Evolutionary conservation across 805 yeast genomes (phyloP).

Genomic region (Kluyveromyces wickerhamii): DNA sequence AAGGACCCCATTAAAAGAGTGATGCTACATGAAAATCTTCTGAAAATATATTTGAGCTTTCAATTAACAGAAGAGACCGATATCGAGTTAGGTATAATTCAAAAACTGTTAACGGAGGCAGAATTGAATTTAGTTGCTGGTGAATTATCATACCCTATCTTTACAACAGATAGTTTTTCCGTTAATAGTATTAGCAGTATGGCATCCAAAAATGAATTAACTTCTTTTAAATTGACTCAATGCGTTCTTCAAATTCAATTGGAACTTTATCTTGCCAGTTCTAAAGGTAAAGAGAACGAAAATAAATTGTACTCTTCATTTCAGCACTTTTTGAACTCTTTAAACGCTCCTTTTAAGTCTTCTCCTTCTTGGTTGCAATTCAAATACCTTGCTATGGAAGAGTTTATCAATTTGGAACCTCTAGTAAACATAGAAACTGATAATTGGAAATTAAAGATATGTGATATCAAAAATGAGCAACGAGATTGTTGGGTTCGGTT

Average conservation of each 20-base stretch:
- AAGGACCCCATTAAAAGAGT: constrained; percentile 3
- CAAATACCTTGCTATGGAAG: constrained; percentile 15
- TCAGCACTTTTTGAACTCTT: constrained; percentile 11
- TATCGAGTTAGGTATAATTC: constrained; percentile 13
- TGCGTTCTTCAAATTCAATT: constrained; percentile 20
- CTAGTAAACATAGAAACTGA: constrained; percentile 5
- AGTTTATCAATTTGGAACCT: constrained; percentile 11
- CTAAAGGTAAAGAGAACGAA: not conserved
- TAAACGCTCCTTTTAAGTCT: constrained; percentile 10
- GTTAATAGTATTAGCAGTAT: constrained; percentile 4
- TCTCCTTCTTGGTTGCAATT: constrained; percentile 16
- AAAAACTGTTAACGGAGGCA: constrained; percentile 8
- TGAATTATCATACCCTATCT: constrained; percentile 17
- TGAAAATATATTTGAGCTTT: constrained; percentile 22
- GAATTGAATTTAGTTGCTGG: constrained; percentile 14
- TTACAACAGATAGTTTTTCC: constrained; percentile 6
- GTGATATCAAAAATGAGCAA: constrained; percentile 33
- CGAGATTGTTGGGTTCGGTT: constrained; percentile 34
- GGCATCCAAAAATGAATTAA: constrained; percentile 13
- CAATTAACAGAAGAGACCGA: constrained; percentile 23
- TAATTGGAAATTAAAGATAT: constrained; percentile 19
- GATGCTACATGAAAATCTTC: constrained; percentile 18
- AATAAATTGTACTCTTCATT: not conserved
- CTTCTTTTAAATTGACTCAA: constrained; percentile 15
- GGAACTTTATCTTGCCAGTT: constrained; percentile 3